phyloP scores from a whole-genome alignment of 495 filamentous ascomycete genomes.

The Talaromyces thailandensis region DNA sequence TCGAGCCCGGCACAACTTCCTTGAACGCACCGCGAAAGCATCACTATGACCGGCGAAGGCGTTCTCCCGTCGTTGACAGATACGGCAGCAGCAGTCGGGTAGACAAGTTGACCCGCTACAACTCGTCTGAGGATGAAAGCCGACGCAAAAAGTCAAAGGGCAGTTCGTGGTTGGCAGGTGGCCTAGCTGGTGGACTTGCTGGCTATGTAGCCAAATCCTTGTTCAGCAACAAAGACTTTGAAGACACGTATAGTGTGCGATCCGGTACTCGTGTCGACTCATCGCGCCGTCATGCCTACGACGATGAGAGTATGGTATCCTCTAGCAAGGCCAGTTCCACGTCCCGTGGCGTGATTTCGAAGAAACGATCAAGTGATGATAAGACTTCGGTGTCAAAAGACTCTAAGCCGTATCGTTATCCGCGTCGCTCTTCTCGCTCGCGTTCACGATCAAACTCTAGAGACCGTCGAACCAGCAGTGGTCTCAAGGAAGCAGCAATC shows the following conservation, averaged over 20 bases:
- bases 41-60: conserved; percentile 37
- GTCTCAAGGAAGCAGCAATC: conserved; percentile 31
- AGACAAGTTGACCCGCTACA: conserved; percentile 50
- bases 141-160: conserved; percentile 32
- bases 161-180: conserved; percentile 44
- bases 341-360: conserved; percentile 31
- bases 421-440: conserved; percentile 7
- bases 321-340: conserved; percentile 34
- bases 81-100: conserved; percentile 38
- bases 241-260: conserved; percentile 50
- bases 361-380: conserved; percentile 20
- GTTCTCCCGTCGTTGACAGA: conserved; percentile 29
- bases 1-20: conserved; percentile 52
- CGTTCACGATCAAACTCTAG: conserved; percentile 24
- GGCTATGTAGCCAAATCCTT: conserved; percentile 48
- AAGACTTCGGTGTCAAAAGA: not conserved
- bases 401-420: not conserved
- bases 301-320: conserved; percentile 27
- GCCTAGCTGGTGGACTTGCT: conserved; percentile 45
- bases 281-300: conserved; percentile 23
- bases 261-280: conserved; percentile 30
- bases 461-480: conserved; percentile 21
- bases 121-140: conserved; percentile 44
- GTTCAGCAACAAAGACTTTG: conserved; percentile 43
- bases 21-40: conserved; percentile 58